Conservation (phyloP, 2,329 filamentous ascomycete genomes). For the Curvularia sp. region DNA sequence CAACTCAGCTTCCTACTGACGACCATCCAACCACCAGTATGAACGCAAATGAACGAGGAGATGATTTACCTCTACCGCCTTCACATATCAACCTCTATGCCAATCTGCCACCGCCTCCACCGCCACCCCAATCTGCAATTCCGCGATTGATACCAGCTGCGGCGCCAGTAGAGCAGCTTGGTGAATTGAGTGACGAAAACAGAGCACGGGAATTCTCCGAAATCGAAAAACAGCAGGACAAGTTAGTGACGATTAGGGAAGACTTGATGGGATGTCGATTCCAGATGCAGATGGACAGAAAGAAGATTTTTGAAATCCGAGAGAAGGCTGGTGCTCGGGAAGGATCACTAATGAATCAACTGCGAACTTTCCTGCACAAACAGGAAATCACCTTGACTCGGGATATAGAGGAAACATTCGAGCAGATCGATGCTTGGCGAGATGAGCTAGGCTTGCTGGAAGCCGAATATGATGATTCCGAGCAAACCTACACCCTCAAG, state of each 20-base stretch:
- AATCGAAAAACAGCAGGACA: conserved; percentile 9
- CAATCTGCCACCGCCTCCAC: background rate
- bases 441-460: conserved; percentile 14
- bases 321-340: conserved; percentile 7
- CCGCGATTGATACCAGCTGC: background rate
- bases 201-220: background rate
- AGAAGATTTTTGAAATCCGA: conserved; percentile 3
- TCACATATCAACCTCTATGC: background rate
- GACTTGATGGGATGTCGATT: conserved; percentile 11
- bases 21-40: background rate
- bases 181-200: background rate
- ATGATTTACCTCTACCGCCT: background rate
- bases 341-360: conserved; percentile 4
- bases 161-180: background rate
- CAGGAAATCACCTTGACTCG: background rate
- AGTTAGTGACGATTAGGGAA: conserved; percentile 7
- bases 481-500: conserved; percentile 2
- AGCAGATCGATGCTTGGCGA: conserved; percentile 8
- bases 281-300: conserved; percentile 6
- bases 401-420: conserved; percentile 2
- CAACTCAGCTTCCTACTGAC: background rate
- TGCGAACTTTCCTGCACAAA: conserved; percentile 5
- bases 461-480: conserved; percentile 14
- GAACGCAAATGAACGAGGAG: background rate
- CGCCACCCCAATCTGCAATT: background rate